Conservation (phyloP, 2,329 filamentous ascomycete genomes). For the Alternaria gansuensis region DNA sequence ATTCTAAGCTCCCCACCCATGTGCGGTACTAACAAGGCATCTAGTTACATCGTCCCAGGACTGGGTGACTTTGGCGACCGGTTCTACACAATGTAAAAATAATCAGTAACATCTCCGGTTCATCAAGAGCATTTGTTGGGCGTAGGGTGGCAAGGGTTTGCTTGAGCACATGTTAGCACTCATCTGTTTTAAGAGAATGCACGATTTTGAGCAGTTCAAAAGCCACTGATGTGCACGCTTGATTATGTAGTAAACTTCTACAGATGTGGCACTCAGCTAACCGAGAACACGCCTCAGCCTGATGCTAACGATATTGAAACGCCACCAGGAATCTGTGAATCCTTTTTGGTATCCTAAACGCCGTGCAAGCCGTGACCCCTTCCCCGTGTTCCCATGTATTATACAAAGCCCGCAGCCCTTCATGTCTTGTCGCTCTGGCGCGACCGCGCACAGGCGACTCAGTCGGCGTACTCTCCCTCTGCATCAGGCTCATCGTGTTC, state of each 20-base stretch:
- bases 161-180: constrained; percentile 21
- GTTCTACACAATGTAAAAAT: constrained; percentile 83
- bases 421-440: background rate
- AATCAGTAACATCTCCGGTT: constrained; percentile 1
- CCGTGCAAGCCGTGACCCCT: constrained; percentile 31
- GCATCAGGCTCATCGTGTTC: constrained; percentile 53
- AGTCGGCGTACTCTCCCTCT: constrained; percentile 50
- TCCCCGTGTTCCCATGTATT: constrained; percentile 23
- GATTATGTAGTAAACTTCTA: constrained; percentile 5
- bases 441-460: constrained; percentile 7
- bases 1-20: constrained; percentile 16
- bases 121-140: constrained; percentile 19
- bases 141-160: constrained; percentile 16
- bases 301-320: constrained; percentile 10
- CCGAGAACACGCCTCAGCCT: constrained; percentile 8
- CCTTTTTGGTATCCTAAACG: constrained; percentile 37
- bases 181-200: background rate
- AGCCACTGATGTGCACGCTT: constrained; percentile 1
- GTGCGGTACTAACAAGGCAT: constrained; percentile 1
- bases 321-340: constrained; percentile 22
- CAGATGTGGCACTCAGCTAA: constrained; percentile 3
- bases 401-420: constrained; percentile 22
- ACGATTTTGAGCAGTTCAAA: background rate
- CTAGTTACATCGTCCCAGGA: constrained; percentile 92
- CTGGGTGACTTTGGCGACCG: constrained; percentile 95